These are phyloP conservation scores for Tilletia setariae DNA, from an alignment of 1,284 basidiomycete genomes.

Conservation along the genomic window DNA sequence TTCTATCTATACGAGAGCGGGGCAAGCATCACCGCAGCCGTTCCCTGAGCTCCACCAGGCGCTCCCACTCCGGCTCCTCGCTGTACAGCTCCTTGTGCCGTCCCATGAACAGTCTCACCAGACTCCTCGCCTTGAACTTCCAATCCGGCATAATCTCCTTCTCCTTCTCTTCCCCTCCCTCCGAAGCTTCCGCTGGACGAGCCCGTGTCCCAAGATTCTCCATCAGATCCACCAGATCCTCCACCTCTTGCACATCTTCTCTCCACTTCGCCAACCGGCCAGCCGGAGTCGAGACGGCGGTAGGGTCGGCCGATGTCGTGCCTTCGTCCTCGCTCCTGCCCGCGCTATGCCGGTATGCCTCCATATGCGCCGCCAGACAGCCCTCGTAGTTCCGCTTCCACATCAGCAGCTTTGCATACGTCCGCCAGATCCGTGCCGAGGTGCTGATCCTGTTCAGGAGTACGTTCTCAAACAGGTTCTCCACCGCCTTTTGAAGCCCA, in stretches of 20 bases:
- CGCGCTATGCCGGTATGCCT: constrained; percentile 31
- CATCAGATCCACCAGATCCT: constrained; percentile 67
- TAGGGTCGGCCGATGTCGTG: constrained; percentile 14
- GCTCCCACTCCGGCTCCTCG: constrained; percentile 78
- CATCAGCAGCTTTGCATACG: constrained; percentile 40
- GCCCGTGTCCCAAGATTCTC: constrained; percentile 74
- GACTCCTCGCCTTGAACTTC: constrained; percentile 78
- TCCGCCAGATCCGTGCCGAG: constrained; percentile 32
- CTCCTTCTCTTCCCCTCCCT: constrained; percentile 23
- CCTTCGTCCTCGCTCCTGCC: constrained; percentile 23
- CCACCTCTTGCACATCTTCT: constrained; percentile 32
- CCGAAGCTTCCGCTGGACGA: constrained; percentile 40
- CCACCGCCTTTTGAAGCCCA: constrained; percentile 66
- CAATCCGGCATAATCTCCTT: constrained; percentile 63
- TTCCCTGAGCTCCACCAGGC: constrained; percentile 61
- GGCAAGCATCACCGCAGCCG: constrained; percentile 17
- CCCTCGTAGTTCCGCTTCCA: constrained; percentile 34
- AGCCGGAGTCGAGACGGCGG: too few species aligned
- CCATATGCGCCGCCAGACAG: constrained; percentile 34
- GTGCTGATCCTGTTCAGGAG: constrained; percentile 69
- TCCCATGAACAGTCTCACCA: constrained; percentile 83
- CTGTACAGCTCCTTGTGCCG: constrained; percentile 66
- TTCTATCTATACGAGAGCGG: not conserved
- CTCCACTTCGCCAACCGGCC: constrained; percentile 15
- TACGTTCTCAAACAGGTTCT: constrained; percentile 68